Conservation (phyloP, 2,329 filamentous ascomycete genomes). For the Rutstroemia sp. region DNA sequence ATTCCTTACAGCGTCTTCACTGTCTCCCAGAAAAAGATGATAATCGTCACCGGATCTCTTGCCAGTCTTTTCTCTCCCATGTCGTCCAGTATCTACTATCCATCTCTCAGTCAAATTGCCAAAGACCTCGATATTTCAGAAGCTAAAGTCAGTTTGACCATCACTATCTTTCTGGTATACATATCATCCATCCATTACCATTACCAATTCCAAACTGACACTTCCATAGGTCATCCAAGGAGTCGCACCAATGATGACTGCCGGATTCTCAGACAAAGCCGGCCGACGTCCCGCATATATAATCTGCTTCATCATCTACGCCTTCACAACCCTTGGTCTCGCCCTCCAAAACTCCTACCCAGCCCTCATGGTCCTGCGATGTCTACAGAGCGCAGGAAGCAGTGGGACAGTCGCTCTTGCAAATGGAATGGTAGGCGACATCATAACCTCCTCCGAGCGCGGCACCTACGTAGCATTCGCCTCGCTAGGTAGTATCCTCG, state of each 20-base stretch:
- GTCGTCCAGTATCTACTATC: constrained; percentile 7
- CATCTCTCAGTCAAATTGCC: constrained; percentile 30
- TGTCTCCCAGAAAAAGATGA: background rate
- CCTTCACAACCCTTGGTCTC: constrained; percentile 46
- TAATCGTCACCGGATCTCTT: background rate
- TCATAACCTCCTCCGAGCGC: constrained; percentile 51
- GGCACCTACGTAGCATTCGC: constrained; percentile 61
- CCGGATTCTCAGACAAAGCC: constrained; percentile 43
- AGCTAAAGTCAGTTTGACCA: constrained; percentile 29
- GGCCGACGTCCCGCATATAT: constrained; percentile 48
- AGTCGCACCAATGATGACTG: constrained; percentile 47
- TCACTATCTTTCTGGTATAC: constrained; percentile 31
- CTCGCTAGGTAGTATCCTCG: constrained; percentile 48
- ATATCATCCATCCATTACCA: background rate
- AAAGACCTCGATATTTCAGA: constrained; percentile 37
- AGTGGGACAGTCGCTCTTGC: constrained; percentile 48
- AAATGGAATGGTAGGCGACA: constrained; percentile 54
- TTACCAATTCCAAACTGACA: background rate
- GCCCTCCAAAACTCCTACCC: constrained; percentile 40
- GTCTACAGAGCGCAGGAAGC: constrained; percentile 35
- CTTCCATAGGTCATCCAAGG: constrained; percentile 42
- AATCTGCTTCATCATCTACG: constrained; percentile 43
- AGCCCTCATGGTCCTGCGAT: constrained; percentile 44
- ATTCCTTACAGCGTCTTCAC: background rate
- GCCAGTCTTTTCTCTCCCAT: constrained; percentile 1